These are phyloP conservation scores for Syzygium jambos DNA, from an alignment of 345 rosid species.

Conservation along the genomic window DNA sequence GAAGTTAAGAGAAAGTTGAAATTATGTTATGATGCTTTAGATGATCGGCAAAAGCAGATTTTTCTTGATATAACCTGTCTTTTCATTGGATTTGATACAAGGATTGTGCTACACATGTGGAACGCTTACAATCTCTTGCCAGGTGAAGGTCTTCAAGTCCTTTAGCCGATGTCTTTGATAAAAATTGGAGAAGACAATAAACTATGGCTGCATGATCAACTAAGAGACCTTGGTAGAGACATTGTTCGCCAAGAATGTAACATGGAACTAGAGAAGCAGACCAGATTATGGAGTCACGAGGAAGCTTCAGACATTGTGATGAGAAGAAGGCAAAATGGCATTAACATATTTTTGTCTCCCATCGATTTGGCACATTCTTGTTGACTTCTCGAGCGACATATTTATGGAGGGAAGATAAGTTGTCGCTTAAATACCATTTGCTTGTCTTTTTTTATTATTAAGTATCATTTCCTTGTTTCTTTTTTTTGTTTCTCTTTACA, in stretches of 20 bases:
- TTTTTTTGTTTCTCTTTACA: no score
- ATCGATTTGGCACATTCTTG: neutral
- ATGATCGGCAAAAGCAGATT: neutral
- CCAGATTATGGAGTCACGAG: neutral
- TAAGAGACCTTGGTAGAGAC: neutral
- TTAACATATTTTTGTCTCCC: neutral
- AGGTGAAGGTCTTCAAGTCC: neutral
- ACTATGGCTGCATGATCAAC: neutral
- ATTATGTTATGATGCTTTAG: neutral
- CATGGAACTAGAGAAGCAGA: neutral
- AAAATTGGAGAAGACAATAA: neutral
- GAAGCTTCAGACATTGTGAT: neutral
- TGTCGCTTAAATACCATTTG: neutral
- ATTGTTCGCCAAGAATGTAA: neutral
- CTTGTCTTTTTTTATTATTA: neutral
- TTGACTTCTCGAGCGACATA: neutral
- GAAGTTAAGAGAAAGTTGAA: neutral
- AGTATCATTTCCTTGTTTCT: no score
- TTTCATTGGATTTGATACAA: neutral
- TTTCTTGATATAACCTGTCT: neutral
- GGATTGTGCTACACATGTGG: neutral
- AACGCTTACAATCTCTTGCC: neutral
- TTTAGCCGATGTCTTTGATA: neutral
- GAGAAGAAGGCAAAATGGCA: neutral
- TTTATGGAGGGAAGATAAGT: neutral